A percentile compares a stretch with the other conserved stretches of the same genome.
Evolutionary conservation across 768 basidiomycete genomes (phyloP).

Genomic region (Lentinus brumalis): DNA sequence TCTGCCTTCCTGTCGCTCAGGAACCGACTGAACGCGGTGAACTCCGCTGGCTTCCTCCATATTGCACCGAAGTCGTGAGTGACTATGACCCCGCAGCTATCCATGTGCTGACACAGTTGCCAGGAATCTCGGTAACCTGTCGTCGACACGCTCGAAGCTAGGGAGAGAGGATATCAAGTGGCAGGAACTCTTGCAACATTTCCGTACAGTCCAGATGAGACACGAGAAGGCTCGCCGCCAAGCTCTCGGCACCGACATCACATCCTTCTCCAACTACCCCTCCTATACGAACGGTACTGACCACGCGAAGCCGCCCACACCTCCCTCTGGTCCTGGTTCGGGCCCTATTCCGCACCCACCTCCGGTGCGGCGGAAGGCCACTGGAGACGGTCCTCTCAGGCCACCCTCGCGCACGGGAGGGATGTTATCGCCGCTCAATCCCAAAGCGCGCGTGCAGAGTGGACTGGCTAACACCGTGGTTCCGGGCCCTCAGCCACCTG

Average conservation of each 20-base stretch:
- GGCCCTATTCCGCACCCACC: conserved; percentile 39
- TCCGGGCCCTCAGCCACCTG: conserved; percentile 30
- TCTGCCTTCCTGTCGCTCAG: conserved; percentile 93
- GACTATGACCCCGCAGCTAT: background rate
- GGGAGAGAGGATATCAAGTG: conserved; percentile 93
- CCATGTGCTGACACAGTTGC: background rate
- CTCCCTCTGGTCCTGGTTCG: conserved; percentile 15
- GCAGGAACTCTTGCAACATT: conserved; percentile 92
- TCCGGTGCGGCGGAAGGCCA: conserved; percentile 61
- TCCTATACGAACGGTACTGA: conserved; percentile 41
- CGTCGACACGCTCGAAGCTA: conserved; percentile 72
- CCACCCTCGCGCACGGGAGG: conserved; percentile 37
- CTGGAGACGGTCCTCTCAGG: conserved; percentile 41
- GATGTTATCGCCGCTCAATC: conserved; percentile 74
- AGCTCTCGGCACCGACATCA: conserved; percentile 64
- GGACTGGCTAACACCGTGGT: conserved; percentile 34
- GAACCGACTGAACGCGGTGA: conserved; percentile 92
- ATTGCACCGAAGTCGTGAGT: conserved; percentile 84
- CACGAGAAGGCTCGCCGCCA: conserved; percentile 91
- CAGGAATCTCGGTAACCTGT: conserved; percentile 31
- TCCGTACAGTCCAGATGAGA: conserved; percentile 83
- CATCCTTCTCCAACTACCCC: conserved; percentile 49
- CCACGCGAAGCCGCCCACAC: conserved; percentile 30
- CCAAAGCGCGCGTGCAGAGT: conserved; percentile 54
- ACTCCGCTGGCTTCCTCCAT: conserved; percentile 91